Conservation (phyloP, 2,329 filamentous ascomycete species). For the Fusarium siculi region DNA sequence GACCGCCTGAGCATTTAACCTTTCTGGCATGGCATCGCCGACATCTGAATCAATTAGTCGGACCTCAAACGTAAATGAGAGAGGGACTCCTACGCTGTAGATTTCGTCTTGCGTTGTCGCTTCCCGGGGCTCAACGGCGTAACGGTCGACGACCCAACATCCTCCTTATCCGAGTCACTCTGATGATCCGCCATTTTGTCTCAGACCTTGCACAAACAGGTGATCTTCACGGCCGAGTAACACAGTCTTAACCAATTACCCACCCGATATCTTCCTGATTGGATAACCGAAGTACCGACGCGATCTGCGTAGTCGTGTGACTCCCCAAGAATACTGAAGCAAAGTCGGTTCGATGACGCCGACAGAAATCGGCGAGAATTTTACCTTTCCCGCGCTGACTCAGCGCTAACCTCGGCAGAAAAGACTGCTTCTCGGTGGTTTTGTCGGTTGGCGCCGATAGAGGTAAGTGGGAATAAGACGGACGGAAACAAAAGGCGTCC, state of each 20-base stretch:
- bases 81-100: slow-evolving; percentile 34
- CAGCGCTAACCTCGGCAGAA: slow-evolving; percentile 28
- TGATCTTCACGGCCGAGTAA: neutral
- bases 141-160: slow-evolving; percentile 18
- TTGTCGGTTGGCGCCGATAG: neutral
- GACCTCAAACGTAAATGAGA: fast-evolving
- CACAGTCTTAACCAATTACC: neutral
- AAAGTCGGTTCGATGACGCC: slow-evolving; percentile 12
- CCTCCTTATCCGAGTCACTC: slow-evolving; percentile 39
- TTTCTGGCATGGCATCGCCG: slow-evolving; percentile 49
- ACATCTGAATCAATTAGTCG: slow-evolving; percentile 35
- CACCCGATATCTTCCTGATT: slow-evolving; percentile 26
- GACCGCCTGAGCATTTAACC: slow-evolving; percentile 49
- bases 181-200: neutral
- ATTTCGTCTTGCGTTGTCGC: slow-evolving; percentile 40
- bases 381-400: slow-evolving; percentile 33
- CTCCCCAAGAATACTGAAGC: neutral
- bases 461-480: slow-evolving; percentile 2
- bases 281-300: neutral
- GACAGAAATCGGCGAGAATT: slow-evolving; percentile 3
- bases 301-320: slow-evolving; percentile 13
- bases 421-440: slow-evolving; percentile 18
- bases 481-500: neutral
- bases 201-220: neutral
- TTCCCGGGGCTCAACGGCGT: slow-evolving; percentile 18